Percentiles rank a stretch among this genome's conserved stretches.
These are phyloP conservation scores for Mycena metata DNA, from an alignment of 768 basidiomycete genomes.

Conservation along the genomic window DNA sequence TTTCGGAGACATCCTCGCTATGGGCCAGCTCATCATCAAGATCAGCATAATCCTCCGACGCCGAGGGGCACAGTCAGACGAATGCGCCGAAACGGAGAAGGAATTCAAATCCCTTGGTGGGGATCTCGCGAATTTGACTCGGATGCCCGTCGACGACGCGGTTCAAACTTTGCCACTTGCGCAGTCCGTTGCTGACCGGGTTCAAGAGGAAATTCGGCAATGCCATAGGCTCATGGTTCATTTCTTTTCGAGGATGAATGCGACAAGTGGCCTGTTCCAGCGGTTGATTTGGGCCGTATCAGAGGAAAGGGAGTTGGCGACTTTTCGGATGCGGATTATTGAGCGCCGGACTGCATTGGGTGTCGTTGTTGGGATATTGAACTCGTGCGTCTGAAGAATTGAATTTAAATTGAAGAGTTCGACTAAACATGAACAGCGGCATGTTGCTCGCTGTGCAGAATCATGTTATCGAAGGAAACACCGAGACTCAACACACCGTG, in stretches of 20 bases:
- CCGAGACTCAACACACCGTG: neutral
- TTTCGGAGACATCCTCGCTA: slow-evolving; percentile 15
- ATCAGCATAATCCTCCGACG: neutral
- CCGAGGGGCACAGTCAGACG: neutral
- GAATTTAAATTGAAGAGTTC: too few relatives aligned
- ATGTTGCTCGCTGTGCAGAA: too few relatives aligned
- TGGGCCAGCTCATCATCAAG: slow-evolving; percentile 3
- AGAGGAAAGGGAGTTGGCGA: neutral
- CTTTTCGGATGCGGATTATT: neutral
- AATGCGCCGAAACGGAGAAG: slow-evolving; percentile 1
- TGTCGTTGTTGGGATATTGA: slow-evolving; percentile 1
- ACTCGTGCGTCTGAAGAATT: slow-evolving; percentile 8
- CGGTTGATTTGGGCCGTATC: neutral
- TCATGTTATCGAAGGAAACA: neutral
- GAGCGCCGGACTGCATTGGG: slow-evolving; percentile 6
- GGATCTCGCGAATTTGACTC: slow-evolving; percentile 4
- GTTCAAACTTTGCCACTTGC: neutral
- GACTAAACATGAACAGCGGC: too few relatives aligned
- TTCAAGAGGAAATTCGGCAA: neutral
- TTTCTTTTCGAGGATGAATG: neutral
- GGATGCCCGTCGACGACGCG: neutral
- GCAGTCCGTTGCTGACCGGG: neutral
- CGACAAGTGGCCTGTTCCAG: too few relatives aligned
- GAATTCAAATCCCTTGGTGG: slow-evolving; percentile 6
- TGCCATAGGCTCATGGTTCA: neutral